These are phyloP conservation scores for Penicillium sp. DNA, from an alignment of 2,329 filamentous ascomycete genomes.

Conservation along the genomic window DNA sequence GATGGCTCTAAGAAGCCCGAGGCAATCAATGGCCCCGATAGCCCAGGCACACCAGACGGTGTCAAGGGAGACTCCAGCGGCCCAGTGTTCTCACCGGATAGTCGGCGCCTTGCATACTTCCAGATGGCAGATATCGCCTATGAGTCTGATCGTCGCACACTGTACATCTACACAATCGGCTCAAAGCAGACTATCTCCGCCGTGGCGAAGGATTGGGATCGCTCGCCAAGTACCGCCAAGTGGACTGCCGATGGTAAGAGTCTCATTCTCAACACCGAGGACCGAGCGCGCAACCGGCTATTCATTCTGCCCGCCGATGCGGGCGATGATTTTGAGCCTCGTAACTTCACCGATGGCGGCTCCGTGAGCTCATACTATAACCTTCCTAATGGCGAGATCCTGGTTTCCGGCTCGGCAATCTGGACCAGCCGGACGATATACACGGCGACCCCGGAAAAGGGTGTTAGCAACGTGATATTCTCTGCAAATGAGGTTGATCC, in stretches of 20 bases:
- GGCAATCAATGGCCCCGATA: slow-evolving; percentile 41
- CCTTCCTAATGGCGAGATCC: slow-evolving; percentile 28
- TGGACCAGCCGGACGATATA: slow-evolving; percentile 37
- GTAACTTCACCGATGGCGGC: slow-evolving; percentile 36
- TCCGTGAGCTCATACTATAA: slow-evolving; percentile 27
- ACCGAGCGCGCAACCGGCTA: slow-evolving; percentile 52
- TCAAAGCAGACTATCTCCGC: slow-evolving; percentile 34
- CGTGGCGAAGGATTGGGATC: slow-evolving; percentile 46
- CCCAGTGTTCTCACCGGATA: slow-evolving; percentile 71
- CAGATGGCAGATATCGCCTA: slow-evolving; percentile 73
- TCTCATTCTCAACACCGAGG: slow-evolving; percentile 70
- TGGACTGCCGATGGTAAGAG: slow-evolving; percentile 54
- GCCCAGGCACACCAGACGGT: slow-evolving; percentile 44
- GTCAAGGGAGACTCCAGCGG: slow-evolving; percentile 54
- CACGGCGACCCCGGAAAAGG: slow-evolving; percentile 28
- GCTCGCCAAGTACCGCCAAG: slow-evolving; percentile 47
- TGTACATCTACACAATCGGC: slow-evolving; percentile 41
- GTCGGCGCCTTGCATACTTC: slow-evolving; percentile 66
- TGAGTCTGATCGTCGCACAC: slow-evolving; percentile 65
- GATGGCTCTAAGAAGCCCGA: slow-evolving; percentile 52
- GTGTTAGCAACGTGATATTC: slow-evolving; percentile 27
- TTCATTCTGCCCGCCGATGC: slow-evolving; percentile 36
- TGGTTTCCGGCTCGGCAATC: slow-evolving; percentile 33
- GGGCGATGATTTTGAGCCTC: slow-evolving; percentile 29
- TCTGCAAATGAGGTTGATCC: slow-evolving; percentile 39